Conservation (phyloP, 805 yeast genomes). For the Grigorovia humatica region DNA sequence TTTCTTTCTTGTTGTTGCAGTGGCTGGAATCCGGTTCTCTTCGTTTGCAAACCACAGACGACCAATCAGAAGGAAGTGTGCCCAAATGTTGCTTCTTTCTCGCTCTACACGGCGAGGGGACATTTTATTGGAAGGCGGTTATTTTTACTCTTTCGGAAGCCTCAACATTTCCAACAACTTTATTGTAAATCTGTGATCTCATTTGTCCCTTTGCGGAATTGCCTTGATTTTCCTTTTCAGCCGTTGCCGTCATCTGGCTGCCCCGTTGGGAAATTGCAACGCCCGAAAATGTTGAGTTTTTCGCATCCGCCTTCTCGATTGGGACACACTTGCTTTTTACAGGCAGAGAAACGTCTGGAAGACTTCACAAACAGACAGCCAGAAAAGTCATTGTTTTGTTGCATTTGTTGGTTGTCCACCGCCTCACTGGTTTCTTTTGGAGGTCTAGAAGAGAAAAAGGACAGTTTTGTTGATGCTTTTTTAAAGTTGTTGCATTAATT, state of each 20-base stretch:
- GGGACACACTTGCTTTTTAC: too few relatives aligned
- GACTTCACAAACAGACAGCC: too few relatives aligned
- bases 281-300: not conserved
- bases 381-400: too few relatives aligned
- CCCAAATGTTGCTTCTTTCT: too few relatives aligned
- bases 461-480: not conserved
- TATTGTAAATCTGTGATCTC: not conserved
- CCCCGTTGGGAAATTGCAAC: not conserved
- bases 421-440: not conserved
- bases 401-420: too few relatives aligned
- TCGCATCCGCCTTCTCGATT: not conserved
- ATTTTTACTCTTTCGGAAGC: not conserved
- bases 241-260: not conserved
- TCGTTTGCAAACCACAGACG: too few relatives aligned
- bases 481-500: not conserved
- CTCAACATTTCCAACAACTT: not conserved
- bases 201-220: not conserved
- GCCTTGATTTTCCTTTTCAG: not conserved
- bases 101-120: too few relatives aligned
- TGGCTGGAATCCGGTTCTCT: too few relatives aligned
- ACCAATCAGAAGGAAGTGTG: too few relatives aligned
- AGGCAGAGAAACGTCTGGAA: too few relatives aligned
- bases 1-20: too few relatives aligned
- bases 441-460: too few relatives aligned
- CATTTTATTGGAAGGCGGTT: not conserved